Percentiles rank a stretch among this genome's conserved stretches.
These are phyloP conservation scores for Aspergillus fumigatiaffinis DNA, from an alignment of 2,329 filamentous ascomycete genomes.

Conservation along the genomic window DNA sequence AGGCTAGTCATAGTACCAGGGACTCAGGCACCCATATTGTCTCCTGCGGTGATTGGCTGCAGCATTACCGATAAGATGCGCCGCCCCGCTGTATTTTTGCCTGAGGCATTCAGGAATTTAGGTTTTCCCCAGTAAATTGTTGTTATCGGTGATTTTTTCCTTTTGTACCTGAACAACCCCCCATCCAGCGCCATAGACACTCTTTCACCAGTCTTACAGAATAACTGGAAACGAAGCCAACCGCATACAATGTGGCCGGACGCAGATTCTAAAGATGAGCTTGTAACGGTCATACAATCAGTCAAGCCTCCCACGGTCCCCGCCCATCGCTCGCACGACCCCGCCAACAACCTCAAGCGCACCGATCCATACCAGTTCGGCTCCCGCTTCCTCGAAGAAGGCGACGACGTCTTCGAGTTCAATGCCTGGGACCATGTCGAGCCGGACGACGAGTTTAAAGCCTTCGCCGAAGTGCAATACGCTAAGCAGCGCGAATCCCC, in stretches of 20 bases:
- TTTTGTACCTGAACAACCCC: not conserved
- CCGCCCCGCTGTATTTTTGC: not conserved
- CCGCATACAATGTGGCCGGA: slow-evolving; percentile 4
- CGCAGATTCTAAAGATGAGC: slow-evolving; percentile 20
- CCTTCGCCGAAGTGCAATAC: slow-evolving; percentile 81
- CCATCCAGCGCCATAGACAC: not conserved
- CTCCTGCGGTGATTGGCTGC: not conserved
- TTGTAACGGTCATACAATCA: slow-evolving; percentile 36
- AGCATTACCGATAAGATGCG: not conserved
- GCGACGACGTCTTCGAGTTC: slow-evolving; percentile 91
- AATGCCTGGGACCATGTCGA: slow-evolving; percentile 99
- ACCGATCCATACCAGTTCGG: slow-evolving; percentile 95
- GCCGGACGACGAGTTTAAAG: slow-evolving; percentile 81
- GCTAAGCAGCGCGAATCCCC: slow-evolving; percentile 78
- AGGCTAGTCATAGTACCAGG: not conserved
- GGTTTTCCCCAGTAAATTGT: not conserved
- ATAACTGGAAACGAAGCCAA: not conserved
- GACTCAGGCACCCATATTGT: not conserved
- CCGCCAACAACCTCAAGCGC: slow-evolving; percentile 74
- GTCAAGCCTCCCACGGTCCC: slow-evolving; percentile 47
- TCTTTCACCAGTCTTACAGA: slow-evolving; percentile 1
- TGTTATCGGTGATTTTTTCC: not conserved
- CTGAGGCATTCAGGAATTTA: not conserved
- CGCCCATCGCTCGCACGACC: slow-evolving; percentile 64
- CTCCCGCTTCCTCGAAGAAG: slow-evolving; percentile 75